Base-by-base conservation (phyloP, 2,329 filamentous ascomycete species). In the Waltergamsia citrina region DNA sequence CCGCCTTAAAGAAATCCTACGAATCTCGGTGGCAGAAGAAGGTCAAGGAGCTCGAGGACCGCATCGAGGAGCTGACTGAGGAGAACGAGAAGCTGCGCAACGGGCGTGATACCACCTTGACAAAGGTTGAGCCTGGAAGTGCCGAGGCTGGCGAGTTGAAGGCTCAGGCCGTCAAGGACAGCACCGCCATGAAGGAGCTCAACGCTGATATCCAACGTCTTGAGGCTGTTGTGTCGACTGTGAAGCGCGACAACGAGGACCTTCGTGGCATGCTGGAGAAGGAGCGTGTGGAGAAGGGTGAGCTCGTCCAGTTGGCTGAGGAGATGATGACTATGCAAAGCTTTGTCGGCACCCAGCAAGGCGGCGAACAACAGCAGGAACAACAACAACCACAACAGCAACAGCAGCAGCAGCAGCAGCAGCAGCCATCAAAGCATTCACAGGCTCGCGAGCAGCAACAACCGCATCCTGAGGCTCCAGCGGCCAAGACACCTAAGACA, bases 21-120 rank as follows among this genome's bases (percentile, higher is more conserved):
- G 86, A 95, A 56, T 74, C 74, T 30, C 79, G 90, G 35, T 92
- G 86, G 74, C 86, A 94, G 59, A 93, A 93, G 68, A 85, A 82
- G 50, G 75, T 90, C 37, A 75, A 74, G 35, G 84, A 90, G 47
- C 73, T 94, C 3, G 84, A 94, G 57, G 54, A 57, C 14, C 78
- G 77, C 41, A 67, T 94, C 28, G 77, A 78, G 29, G 74, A 81
- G 28, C 69, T 90, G 9, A 62, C 63, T 33, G 72, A 75, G 33
- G 84, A 93, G 49, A 87, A 92, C 45, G 81, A 90, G 41, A 76
- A 77, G 39, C 65, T 94, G 18, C 74, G 76, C 41, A 62, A 66
- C 28, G 75, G 76, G 26, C 71, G 72, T 18, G 78, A 88, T 48
- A 67, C 70, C 16, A 81, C 77, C 8, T 71, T 82, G 53, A 75